Evolutionary conservation across 1,284 basidiomycete genomes (phyloP).

Genomic region (Macrocystidia cucumis): DNA sequence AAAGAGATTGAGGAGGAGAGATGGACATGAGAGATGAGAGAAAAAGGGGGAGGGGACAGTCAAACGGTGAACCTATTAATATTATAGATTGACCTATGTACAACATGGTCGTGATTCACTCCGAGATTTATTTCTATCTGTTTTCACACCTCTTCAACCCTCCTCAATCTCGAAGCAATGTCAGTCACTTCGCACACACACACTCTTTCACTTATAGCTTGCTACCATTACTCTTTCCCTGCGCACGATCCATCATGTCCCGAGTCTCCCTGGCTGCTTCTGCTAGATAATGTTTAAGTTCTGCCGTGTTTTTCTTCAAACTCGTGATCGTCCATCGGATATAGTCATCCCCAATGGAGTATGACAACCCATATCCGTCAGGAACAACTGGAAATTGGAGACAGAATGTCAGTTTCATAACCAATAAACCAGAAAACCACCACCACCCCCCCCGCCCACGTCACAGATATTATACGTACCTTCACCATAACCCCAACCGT

Average conservation of each 20-base stretch:
- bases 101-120: too few relatives aligned
- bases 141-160: too few relatives aligned
- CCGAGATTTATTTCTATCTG: too few relatives aligned
- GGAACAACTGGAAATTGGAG: conserved; percentile 81
- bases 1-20: too few relatives aligned
- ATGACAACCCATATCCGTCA: conserved; percentile 92
- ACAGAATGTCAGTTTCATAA: conserved; percentile 1
- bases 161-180: too few relatives aligned
- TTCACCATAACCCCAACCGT: conserved; percentile 98
- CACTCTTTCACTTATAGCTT: conserved; percentile 13
- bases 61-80: too few relatives aligned
- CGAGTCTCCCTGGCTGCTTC: conserved; percentile 77
- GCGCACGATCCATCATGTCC: conserved; percentile 63
- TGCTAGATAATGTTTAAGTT: conserved; percentile 65
- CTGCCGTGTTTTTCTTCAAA: conserved; percentile 55
- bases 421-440: conserved; percentile 6
- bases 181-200: too few relatives aligned
- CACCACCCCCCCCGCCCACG: neutral
- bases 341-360: conserved; percentile 83
- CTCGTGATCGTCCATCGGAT: conserved; percentile 94
- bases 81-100: too few relatives aligned
- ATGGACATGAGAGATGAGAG: too few relatives aligned
- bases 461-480: conserved; percentile 31
- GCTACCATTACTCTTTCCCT: conserved; percentile 27
- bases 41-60: too few relatives aligned